Percentiles rank a stretch among this genome's conserved stretches.
phyloP scores from a whole-genome alignment of 2,329 filamentous ascomycete genomes.

The Neonectria magnoliae region DNA sequence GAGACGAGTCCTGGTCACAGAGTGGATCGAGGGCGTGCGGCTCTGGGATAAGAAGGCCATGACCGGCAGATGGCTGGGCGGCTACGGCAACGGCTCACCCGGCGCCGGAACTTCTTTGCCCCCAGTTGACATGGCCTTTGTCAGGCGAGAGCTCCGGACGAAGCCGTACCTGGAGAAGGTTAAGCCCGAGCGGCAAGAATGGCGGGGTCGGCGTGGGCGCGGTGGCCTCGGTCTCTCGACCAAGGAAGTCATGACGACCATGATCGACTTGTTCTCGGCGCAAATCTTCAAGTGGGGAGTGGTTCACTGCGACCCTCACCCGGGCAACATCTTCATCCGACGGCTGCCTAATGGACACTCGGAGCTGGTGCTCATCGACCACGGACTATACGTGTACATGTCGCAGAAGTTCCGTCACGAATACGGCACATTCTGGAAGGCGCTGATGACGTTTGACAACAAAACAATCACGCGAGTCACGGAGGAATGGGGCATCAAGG shows the following conservation, averaged over 20 bases:
- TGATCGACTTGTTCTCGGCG: constrained; percentile 95
- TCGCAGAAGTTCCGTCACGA: constrained; percentile 82
- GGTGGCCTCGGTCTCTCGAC: constrained; percentile 86
- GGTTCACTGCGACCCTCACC: constrained; percentile 96
- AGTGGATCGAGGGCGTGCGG: constrained; percentile 96
- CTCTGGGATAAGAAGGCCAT: constrained; percentile 92
- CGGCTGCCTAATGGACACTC: constrained; percentile 82
- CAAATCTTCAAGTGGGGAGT: constrained; percentile 98
- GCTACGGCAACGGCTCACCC: constrained; percentile 78
- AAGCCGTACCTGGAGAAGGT: constrained; percentile 67
- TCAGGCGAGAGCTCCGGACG: constrained; percentile 58
- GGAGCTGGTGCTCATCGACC: constrained; percentile 95
- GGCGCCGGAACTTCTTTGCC: constrained; percentile 76
- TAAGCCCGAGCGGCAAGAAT: constrained; percentile 83
- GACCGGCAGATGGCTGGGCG: constrained; percentile 80
- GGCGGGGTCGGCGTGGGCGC: constrained; percentile 76
- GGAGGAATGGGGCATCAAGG: constrained; percentile 84
- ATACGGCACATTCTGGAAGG: constrained; percentile 93
- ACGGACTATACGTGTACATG: constrained; percentile 96
- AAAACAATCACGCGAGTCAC: constrained; percentile 78
- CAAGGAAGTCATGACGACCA: constrained; percentile 93
- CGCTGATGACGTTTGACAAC: constrained; percentile 93
- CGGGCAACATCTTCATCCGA: constrained; percentile 96
- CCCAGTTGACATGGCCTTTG: constrained; percentile 57
- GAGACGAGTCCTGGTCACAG: constrained; percentile 87